Base-by-base conservation (phyloP, 495 filamentous ascomycete genomes). In the Aspergillus ostianus region DNA sequence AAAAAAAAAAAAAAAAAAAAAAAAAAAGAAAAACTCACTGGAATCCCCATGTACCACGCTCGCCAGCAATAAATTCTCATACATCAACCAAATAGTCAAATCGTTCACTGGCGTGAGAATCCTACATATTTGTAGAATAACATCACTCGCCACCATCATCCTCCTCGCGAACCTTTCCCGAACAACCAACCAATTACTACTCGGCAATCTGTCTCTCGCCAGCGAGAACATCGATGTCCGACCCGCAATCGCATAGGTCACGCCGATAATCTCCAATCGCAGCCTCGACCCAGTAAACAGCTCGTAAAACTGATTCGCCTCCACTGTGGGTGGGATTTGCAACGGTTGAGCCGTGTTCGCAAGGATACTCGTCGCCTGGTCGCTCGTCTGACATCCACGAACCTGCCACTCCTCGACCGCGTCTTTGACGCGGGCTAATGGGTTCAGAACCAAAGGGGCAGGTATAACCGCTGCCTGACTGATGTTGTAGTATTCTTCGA, bases 101-200 rank as follows among this genome's bases (percentile, higher is more conserved):
- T 74, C 73, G 55, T 74, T 76, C 10, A 67, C 56, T 9, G 64
- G 62, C 0, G 71, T 70, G 4, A 75, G 50, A 7, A 70, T 64
- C 30, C 67, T 71, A 62, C 71, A 75, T 17, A 72, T 62, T 10
- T 71, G 51, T 6, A 71, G n/a, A 12, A 61, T 61, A 20, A 53
- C 59, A 53, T 73, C 67, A 32, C 71, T 64, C 2, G 64, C 68
- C 4, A 58, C 57, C 21, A 70, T 51, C 70, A 76, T 74, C 36
- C 56, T 69, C 13, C 61, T 59, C 1, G 67, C 58, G 57, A 70
- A 72, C 9, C 68, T 55, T 3, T 55, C 23, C 6, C 62, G 65
- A 0, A 52, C 52, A 17, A 45, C 53, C 3, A 51, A 46, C 13
- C 29, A 45, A 6, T 61, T 50, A 23, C 10, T 44, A 19, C 53